phyloP scores from a whole-genome alignment of 371 early-diverging fungal genomes.

The Mucor mucedo region DNA sequence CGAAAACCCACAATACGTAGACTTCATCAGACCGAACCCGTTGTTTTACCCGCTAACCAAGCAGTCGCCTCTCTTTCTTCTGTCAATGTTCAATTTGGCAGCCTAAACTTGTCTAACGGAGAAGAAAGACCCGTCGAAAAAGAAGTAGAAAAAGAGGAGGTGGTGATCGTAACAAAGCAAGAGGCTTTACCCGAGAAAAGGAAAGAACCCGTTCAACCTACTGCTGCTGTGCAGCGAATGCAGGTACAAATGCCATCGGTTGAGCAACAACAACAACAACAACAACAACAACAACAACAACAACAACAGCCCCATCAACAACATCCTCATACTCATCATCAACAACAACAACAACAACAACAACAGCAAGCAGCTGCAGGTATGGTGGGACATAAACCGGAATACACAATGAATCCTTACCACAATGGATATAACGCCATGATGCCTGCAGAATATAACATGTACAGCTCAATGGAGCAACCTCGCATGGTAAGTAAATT shows the following conservation, averaged over 20 bases:
- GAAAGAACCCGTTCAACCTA: background rate
- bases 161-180: background rate
- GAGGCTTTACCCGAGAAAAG: background rate
- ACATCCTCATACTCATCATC: constrained; percentile 5
- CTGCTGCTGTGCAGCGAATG: too few relatives aligned
- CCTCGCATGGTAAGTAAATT: constrained; percentile 35
- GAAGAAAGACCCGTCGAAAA: constrained; percentile 7
- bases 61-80: constrained; percentile 1
- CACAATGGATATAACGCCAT: background rate
- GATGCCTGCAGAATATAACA: background rate
- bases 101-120: constrained; percentile 19
- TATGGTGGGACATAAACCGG: background rate
- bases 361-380: background rate
- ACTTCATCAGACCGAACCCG: constrained; percentile 30
- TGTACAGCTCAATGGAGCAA: constrained; percentile 16
- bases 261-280: constrained; percentile 3
- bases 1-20: constrained; percentile 19
- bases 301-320: background rate
- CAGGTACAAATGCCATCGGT: background rate
- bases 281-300: too few relatives aligned
- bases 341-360: constrained; percentile 7
- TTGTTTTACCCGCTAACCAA: constrained; percentile 29
- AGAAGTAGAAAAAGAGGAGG: background rate
- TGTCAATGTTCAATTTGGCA: constrained; percentile 36
- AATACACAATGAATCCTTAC: background rate